Conservation (phyloP, 257 asterid genomes). For the Perilla frutescens region DNA sequence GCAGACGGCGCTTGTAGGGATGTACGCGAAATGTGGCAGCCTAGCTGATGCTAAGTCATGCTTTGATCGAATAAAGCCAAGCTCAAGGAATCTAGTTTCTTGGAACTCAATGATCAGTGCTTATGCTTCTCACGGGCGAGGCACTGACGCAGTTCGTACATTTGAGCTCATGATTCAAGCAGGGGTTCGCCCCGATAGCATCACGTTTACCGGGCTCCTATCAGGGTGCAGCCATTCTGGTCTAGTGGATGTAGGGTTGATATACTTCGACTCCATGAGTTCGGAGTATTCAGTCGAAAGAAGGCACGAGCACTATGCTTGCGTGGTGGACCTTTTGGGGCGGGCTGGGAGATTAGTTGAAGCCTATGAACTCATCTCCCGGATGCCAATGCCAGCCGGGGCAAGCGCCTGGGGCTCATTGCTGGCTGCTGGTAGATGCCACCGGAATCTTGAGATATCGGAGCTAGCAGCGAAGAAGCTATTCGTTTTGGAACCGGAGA, state of each 20-base stretch:
- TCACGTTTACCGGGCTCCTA: slow-evolving; percentile 77
- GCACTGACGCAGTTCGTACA: slow-evolving; percentile 56
- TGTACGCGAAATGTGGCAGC: slow-evolving; percentile 92
- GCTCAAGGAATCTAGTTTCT: slow-evolving; percentile 56
- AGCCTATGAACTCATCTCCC: slow-evolving; percentile 58
- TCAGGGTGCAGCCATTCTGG: slow-evolving; percentile 91
- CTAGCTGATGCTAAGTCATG: slow-evolving; percentile 64
- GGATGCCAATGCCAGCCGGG: slow-evolving; percentile 81
- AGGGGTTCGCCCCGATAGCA: slow-evolving; percentile 67
- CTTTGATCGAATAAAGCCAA: slow-evolving; percentile 54
- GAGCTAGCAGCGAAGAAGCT: slow-evolving; percentile 75
- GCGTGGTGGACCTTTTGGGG: slow-evolving; percentile 75
- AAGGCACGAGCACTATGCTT: slow-evolving; percentile 77
- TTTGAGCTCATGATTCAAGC: slow-evolving; percentile 67
- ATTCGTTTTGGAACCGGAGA: slow-evolving; percentile 70
- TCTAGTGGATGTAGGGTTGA: slow-evolving; percentile 72
- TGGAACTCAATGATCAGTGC: slow-evolving; percentile 87
- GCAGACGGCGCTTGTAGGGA: slow-evolving; percentile 69
- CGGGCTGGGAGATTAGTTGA: slow-evolving; percentile 80
- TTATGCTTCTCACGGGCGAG: slow-evolving; percentile 77
- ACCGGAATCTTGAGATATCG: slow-evolving; percentile 75
- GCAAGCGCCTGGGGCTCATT: slow-evolving; percentile 86
- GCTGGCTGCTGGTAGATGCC: slow-evolving; percentile 68
- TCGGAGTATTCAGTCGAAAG: slow-evolving; percentile 51
- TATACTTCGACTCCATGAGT: slow-evolving; percentile 66